Evolutionary conservation across 257 asterid genomes (phyloP), one percentile per base, ranked within the genome.

Genomic region (Nicotiana benthamiana): DNA sequence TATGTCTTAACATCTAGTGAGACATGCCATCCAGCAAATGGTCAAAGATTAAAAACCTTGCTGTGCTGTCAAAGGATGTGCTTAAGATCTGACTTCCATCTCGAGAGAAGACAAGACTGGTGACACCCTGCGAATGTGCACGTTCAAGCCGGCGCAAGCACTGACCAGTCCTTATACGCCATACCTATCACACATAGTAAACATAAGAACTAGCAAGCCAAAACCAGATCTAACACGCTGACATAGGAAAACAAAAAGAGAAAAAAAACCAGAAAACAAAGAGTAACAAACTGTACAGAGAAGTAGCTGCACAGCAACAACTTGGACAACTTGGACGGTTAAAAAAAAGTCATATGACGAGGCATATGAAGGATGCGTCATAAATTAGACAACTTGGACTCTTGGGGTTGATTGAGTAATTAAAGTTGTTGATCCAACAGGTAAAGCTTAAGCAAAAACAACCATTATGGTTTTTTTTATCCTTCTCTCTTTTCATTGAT

Each of bases 101-200:
- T 75, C 98, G 92, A 81, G 99, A 95, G 87, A 95, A 95, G 85
- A 82, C 88, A 80, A 95, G 90, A 78, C 99, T 93, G 16, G 98
- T 95, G 86, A 93, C 97, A 79, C 98, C 99, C 87, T 92, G 93
- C 54, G 96, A 88, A 89, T 95, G 99, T 70, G 99, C 97, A 10
- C 95, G 97, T 80, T 95, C 98, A 82, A 95, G 94, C 81, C 98
- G 93, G 16, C 98, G 98, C 92, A 95, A 84, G 85, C 99, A 95
- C 82, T 95, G 99, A 74, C 97, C 98, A 83, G 95, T 95, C 83
- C 98, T 91, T 83, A 93, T 91, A 82, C 99, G 98, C 99, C 99
- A 93, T 78, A 93, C 97, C 99, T 95, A 81, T 48, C 16, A 48
- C 26, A 74, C 24, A 74, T 32, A 7, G 61, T 7, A 74, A 48